phyloP scores from a whole-genome alignment of 441 rosid genomes.

The Adansonia grandidieri region DNA sequence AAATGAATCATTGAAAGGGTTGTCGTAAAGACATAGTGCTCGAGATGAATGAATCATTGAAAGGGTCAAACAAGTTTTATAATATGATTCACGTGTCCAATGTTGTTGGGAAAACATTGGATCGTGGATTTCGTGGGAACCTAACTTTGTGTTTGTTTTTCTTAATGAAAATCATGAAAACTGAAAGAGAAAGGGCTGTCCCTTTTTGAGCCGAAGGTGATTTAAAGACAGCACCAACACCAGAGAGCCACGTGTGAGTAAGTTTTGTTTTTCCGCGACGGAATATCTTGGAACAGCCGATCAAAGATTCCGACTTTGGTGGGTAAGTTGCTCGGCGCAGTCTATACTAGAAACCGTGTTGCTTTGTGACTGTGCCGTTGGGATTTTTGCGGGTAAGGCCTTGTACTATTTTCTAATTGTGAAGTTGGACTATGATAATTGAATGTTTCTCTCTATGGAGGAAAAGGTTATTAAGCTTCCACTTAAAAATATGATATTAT shows the following conservation, averaged over 20 bases:
- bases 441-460: background rate
- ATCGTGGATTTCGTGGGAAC: constrained; percentile 3
- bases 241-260: background rate
- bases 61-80: background rate
- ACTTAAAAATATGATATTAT: background rate
- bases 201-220: background rate
- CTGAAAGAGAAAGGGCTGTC: too few species aligned
- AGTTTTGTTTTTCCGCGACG: background rate
- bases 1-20: too few species aligned
- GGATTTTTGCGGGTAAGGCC: background rate
- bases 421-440: background rate
- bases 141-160: background rate
- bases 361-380: background rate
- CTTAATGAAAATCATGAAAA: background rate
- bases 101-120: too few species aligned
- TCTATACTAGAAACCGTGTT: background rate
- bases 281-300: background rate
- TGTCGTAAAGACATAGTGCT: background rate
- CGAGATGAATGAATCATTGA: background rate
- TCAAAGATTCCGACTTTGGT: background rate
- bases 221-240: too few species aligned
- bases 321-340: background rate
- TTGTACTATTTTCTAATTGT: background rate
- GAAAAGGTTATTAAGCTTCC: background rate
- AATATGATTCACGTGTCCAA: background rate